Percentiles rank a stretch among this genome's conserved stretches.
These are phyloP conservation scores for Phytophthora pisi DNA, from an alignment of 352 stramenopile species.

Conservation along the genomic window DNA sequence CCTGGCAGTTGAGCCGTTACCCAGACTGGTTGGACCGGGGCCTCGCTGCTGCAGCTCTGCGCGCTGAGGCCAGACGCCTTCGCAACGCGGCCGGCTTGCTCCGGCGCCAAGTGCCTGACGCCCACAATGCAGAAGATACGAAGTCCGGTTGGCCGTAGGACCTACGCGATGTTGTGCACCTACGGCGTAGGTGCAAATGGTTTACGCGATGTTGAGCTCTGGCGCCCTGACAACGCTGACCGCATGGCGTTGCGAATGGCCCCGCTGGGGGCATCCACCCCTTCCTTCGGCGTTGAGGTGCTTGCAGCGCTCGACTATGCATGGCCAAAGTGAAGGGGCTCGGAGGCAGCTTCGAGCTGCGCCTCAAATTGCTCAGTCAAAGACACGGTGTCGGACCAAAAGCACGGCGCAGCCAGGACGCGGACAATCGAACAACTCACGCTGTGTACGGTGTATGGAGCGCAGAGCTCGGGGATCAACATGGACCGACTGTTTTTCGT, in stretches of 20 bases:
- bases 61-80: conserved; percentile 10
- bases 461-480: conserved; percentile 1
- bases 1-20: conserved; percentile 6
- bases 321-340: conserved; percentile 1
- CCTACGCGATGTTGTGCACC: too few relatives aligned
- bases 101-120: background rate
- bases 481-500: conserved; percentile 16
- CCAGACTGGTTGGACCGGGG: conserved; percentile 13
- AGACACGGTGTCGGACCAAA: conserved; percentile 19
- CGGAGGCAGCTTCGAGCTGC: background rate
- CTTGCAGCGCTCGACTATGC: background rate
- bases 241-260: conserved; percentile 1
- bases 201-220: background rate
- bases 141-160: conserved; percentile 13
- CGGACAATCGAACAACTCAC: conserved; percentile 3
- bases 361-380: conserved; percentile 15
- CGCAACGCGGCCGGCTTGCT: background rate
- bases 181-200: background rate
- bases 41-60: background rate
- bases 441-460: conserved; percentile 7
- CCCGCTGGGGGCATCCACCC: background rate
- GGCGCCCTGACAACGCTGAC: background rate
- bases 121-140: conserved; percentile 7
- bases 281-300: conserved; percentile 2
- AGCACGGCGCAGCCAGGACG: conserved; percentile 5